Evolutionary conservation across 192 early-diverging fungal species (phyloP).

Genomic region (Obelidium mucronatum): DNA sequence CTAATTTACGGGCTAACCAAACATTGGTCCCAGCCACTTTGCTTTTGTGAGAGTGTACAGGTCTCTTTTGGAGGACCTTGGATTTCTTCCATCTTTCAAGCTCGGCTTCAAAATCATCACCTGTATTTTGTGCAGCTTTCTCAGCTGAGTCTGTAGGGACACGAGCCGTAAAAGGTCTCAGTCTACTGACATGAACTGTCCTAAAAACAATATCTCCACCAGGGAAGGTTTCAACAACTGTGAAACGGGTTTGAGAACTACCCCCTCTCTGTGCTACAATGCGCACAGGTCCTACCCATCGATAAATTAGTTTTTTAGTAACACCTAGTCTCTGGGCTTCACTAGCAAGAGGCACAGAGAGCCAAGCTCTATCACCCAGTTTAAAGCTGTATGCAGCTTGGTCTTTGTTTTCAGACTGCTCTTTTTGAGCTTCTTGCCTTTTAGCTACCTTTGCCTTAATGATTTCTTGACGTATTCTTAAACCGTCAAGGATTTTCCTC

Average conservation of each 20-base stretch:
- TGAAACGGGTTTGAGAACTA: not conserved
- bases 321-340: conserved; percentile 1
- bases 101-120: conserved; percentile 4
- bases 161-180: not conserved
- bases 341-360: not conserved
- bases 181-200: conserved; percentile 5
- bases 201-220: not conserved
- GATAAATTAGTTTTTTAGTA: not conserved
- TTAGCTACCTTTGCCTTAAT: not conserved
- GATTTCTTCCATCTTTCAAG: not conserved
- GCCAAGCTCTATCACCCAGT: not conserved
- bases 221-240: conserved; percentile 11
- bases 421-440: not conserved
- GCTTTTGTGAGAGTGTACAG: not conserved
- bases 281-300: conserved; percentile 10
- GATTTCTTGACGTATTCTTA: not conserved
- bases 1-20: not conserved
- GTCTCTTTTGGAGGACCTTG: not conserved
- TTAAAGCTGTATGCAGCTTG: not conserved
- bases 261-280: not conserved
- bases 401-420: not conserved
- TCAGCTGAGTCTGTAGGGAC: not conserved
- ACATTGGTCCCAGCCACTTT: not conserved
- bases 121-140: not conserved
- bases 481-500: not conserved